These are phyloP conservation scores for Arabidopsis hybrid DNA, from an alignment of 441 rosid genomes.

Conservation along the genomic window DNA sequence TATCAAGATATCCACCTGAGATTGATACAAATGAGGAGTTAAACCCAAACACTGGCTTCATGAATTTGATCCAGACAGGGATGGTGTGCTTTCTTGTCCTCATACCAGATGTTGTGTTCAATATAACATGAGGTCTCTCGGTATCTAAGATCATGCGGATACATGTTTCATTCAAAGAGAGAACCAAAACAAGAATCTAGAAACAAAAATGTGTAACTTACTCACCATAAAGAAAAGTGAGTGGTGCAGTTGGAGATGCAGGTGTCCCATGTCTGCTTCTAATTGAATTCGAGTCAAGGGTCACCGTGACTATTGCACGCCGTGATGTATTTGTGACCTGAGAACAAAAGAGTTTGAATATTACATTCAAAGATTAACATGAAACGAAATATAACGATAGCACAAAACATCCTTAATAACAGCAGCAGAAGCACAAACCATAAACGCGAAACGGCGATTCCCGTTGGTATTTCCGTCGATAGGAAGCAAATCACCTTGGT, in stretches of 20 bases:
- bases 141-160: constrained; percentile 62
- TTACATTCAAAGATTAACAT: not conserved
- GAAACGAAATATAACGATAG: not conserved
- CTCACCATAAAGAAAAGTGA: constrained; percentile 86
- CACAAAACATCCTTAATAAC: constrained; percentile 8
- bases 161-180: constrained; percentile 12
- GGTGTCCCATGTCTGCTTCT: constrained; percentile 78
- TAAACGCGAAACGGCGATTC: constrained; percentile 82
- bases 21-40: constrained; percentile 74
- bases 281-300: constrained; percentile 54
- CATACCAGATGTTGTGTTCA: constrained; percentile 71
- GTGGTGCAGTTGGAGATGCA: constrained; percentile 77
- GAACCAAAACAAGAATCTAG: constrained; percentile 12
- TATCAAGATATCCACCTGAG: constrained; percentile 81
- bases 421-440: constrained; percentile 55
- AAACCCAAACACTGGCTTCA: constrained; percentile 89
- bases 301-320: constrained; percentile 62
- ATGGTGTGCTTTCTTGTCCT: constrained; percentile 73
- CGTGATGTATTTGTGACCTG: constrained; percentile 41
- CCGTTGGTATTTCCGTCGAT: constrained; percentile 58
- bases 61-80: constrained; percentile 68
- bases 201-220: constrained; percentile 18
- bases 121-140: constrained; percentile 71
- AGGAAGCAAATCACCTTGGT: constrained; percentile 71
- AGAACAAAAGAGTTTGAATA: constrained; percentile 23